phyloP scores from a whole-genome alignment of 2,329 filamentous ascomycete genomes.

The Fusarium paranaense region DNA sequence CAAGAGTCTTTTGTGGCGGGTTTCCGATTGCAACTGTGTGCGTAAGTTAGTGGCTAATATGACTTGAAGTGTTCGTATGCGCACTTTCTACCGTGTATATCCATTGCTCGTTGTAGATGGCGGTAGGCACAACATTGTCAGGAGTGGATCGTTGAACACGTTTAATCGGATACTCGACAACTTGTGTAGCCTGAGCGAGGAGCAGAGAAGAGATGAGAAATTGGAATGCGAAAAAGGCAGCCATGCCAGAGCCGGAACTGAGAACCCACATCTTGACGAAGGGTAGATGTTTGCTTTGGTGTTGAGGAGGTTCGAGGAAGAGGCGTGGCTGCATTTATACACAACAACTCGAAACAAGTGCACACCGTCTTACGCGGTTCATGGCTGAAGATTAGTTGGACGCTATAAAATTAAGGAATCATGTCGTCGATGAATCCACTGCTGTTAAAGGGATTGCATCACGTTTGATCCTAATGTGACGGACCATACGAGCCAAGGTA shows the following conservation, averaged over 20 bases:
- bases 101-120: not conserved
- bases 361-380: not conserved
- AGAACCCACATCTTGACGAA: not conserved
- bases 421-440: not conserved
- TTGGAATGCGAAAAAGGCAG: not conserved
- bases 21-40: constrained; percentile 42
- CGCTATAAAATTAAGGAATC: not conserved
- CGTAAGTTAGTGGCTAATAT: not conserved
- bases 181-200: not conserved
- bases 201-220: not conserved
- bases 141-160: not conserved
- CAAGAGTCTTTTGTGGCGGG: constrained; percentile 43
- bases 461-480: not conserved
- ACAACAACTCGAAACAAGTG: not conserved
- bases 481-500: not conserved
- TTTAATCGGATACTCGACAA: not conserved
- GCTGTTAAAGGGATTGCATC: not conserved
- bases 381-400: not conserved
- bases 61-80: accelerated
- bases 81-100: not conserved
- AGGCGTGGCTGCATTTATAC: not conserved
- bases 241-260: not conserved
- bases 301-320: not conserved
- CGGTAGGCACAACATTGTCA: not conserved
- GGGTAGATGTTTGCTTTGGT: not conserved